Evolutionary conservation across 148 eudicot genomes (phyloP).

Genomic region (Mesembryanthemum crystallinum): DNA sequence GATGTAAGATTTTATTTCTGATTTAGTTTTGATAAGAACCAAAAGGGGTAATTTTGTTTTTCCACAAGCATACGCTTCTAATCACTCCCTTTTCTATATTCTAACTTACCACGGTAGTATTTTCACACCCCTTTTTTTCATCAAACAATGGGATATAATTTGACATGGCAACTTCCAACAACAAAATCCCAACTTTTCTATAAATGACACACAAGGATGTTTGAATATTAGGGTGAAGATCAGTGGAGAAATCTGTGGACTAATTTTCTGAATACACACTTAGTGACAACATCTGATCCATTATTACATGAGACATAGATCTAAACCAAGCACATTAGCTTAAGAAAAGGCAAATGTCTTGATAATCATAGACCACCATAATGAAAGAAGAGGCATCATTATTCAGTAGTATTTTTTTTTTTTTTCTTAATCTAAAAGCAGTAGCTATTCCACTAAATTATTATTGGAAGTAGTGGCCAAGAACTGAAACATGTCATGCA

Average conservation of each 20-base stretch:
- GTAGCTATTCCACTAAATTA: background rate
- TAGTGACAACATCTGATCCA: conserved; percentile 19
- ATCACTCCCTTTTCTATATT: background rate
- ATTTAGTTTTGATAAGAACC: too few species aligned
- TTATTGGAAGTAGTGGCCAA: too few species aligned
- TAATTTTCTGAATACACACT: conserved; percentile 10
- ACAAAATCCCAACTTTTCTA: conserved; percentile 7
- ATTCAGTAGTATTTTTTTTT: background rate
- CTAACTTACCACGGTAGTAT: background rate
- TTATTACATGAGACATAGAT: conserved; percentile 19
- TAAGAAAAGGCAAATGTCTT: conserved; percentile 21
- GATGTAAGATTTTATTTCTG: background rate
- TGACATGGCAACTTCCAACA: conserved; percentile 20
- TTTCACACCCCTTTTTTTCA: conserved; percentile 1
- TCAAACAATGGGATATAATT: background rate
- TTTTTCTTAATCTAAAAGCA: background rate
- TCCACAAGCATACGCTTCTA: background rate
- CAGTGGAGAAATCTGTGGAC: conserved; percentile 5
- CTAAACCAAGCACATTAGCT: conserved; percentile 23
- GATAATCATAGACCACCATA: conserved; percentile 19
- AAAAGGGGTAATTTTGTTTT: too few species aligned
- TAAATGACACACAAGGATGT: conserved; percentile 4
- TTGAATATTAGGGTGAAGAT: conserved; percentile 8
- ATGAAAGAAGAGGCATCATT: background rate
- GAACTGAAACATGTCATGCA: conserved; percentile 20